Conservation (phyloP, 768 basidiomycete species). For the Dendrothele bispora region DNA sequence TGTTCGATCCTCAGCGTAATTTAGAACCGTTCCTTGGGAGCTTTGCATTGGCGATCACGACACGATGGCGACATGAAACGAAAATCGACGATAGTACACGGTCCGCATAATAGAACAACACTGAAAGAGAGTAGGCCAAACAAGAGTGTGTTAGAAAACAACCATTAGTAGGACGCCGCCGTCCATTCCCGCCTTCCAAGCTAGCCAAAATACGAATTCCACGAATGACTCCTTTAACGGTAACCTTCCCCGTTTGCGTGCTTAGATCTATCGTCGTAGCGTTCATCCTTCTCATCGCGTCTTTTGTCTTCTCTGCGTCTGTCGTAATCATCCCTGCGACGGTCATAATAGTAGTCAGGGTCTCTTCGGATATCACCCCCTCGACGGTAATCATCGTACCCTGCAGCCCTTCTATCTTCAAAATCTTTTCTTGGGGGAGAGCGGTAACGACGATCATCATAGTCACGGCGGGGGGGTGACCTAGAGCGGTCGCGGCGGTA, state of each 20-base stretch:
- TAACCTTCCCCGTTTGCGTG: slow-evolving; percentile 79
- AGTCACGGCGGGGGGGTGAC: slow-evolving; percentile 74
- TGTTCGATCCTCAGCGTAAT: too few species aligned
- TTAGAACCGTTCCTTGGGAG: too few species aligned
- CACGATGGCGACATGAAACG: slow-evolving; percentile 46
- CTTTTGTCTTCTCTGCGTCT: slow-evolving; percentile 73
- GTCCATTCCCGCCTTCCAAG: neutral
- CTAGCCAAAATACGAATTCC: slow-evolving; percentile 27
- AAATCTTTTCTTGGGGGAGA: slow-evolving; percentile 78
- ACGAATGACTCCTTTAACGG: slow-evolving; percentile 55
- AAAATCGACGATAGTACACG: slow-evolving; percentile 50
- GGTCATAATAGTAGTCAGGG: slow-evolving; percentile 86
- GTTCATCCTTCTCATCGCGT: slow-evolving; percentile 84
- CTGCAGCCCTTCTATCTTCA: slow-evolving; percentile 87
- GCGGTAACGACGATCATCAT: slow-evolving; percentile 80
- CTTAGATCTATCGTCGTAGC: slow-evolving; percentile 76
- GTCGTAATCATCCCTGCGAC: slow-evolving; percentile 77
- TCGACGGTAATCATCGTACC: slow-evolving; percentile 89
- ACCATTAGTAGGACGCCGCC: neutral
- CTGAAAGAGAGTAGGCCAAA: slow-evolving; percentile 22
- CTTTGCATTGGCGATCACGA: too few species aligned
- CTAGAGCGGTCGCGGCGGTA: slow-evolving; percentile 81
- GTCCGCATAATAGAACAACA: slow-evolving; percentile 54
- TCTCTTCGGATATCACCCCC: slow-evolving; percentile 79
- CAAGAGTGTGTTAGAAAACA: neutral